A percentile compares a stretch with the other conserved stretches of the same genome.
Conservation (phyloP, 768 basidiomycete species). For the Tulasnella sp. region DNA sequence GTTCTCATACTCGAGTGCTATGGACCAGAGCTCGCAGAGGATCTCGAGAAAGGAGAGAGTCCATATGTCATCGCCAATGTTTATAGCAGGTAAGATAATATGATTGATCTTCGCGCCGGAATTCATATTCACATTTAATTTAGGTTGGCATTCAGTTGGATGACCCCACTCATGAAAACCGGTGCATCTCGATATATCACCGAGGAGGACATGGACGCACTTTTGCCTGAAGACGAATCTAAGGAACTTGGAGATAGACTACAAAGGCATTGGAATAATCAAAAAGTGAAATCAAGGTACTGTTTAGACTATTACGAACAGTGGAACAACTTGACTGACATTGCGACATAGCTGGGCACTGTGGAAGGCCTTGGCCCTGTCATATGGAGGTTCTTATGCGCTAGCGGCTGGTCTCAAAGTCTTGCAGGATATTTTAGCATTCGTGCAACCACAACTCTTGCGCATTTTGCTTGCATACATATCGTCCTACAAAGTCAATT, state of each 20-base stretch:
- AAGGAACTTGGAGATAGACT: constrained; percentile 51
- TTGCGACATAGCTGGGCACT: constrained; percentile 38
- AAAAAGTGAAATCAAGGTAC: constrained; percentile 29
- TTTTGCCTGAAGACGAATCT: constrained; percentile 56
- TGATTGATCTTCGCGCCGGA: not conserved
- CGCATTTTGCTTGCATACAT: constrained; percentile 71
- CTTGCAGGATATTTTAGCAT: constrained; percentile 66
- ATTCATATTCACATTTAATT: not conserved
- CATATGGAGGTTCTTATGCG: constrained; percentile 69
- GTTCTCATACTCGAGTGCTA: constrained; percentile 55
- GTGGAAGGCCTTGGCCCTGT: constrained; percentile 56
- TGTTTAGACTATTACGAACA: too few species aligned
- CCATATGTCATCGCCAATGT: constrained; percentile 67
- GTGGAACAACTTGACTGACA: not conserved
- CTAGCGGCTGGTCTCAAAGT: constrained; percentile 53
- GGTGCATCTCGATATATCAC: constrained; percentile 55
- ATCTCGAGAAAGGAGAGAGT: constrained; percentile 37
- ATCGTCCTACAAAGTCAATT: constrained; percentile 45
- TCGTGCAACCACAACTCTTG: constrained; percentile 78
- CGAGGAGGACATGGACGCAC: constrained; percentile 72
- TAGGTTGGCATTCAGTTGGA: constrained; percentile 62
- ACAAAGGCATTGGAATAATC: constrained; percentile 44
- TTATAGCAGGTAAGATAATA: constrained; percentile 51
- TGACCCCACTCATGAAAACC: constrained; percentile 57
- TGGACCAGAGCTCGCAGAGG: constrained; percentile 43